Conservation (phyloP, 148 eudicot species). For the Drosera capensis region DNA sequence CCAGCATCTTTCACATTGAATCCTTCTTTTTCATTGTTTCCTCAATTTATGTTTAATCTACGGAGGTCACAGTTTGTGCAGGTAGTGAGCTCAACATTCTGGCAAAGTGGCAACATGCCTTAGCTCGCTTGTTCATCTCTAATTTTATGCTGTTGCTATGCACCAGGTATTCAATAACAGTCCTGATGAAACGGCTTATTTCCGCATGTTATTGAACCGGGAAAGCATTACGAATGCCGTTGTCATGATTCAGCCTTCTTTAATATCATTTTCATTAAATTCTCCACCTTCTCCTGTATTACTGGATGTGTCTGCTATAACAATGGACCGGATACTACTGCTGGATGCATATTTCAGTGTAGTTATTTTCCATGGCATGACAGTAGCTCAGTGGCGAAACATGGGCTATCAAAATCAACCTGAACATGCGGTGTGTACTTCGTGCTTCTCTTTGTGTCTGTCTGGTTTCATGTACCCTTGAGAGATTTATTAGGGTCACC, state of each 20-base stretch:
- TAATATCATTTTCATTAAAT: constrained; percentile 78
- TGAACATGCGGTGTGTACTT: constrained; percentile 59
- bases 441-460: not conserved
- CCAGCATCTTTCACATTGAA: constrained; percentile 80
- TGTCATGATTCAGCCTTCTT: constrained; percentile 92
- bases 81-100: constrained; percentile 30
- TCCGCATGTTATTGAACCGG: constrained; percentile 79
- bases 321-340: constrained; percentile 79
- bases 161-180: constrained; percentile 79
- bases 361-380: constrained; percentile 92
- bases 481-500: not conserved
- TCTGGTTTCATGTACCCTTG: not conserved
- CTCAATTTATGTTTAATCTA: constrained; percentile 89
- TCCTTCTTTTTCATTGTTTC: constrained; percentile 77
- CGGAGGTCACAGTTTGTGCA: constrained; percentile 92
- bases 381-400: constrained; percentile 93
- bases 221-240: constrained; percentile 74
- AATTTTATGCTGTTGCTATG: not conserved
- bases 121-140: too few relatives aligned
- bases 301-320: constrained; percentile 75
- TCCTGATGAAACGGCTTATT: constrained; percentile 98
- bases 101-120: too few relatives aligned
- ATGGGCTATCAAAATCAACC: constrained; percentile 86
- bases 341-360: constrained; percentile 87
- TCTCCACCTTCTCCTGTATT: constrained; percentile 76